phyloP scores from a whole-genome alignment of 352 stramenopile genomes.

The Phytophthora colocasiae region DNA sequence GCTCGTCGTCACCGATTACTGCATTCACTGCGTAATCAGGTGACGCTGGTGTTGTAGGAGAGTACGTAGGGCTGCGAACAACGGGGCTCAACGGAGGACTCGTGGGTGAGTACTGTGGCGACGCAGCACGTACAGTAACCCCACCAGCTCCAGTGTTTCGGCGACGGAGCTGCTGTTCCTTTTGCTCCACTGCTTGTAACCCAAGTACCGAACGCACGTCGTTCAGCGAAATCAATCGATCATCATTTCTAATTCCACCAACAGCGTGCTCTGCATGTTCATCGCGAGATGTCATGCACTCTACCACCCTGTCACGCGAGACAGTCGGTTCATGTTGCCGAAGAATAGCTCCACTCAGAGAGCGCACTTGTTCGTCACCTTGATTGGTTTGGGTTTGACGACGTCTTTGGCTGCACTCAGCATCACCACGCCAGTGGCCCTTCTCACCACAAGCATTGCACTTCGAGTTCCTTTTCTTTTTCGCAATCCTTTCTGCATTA shows the following conservation, averaged over 20 bases:
- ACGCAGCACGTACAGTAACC: background rate
- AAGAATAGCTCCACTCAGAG: background rate
- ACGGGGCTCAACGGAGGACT: background rate
- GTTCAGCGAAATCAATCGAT: background rate
- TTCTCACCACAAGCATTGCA: slow-evolving; percentile 6
- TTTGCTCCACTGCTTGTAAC: background rate
- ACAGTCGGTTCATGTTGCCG: background rate
- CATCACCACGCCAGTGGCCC: slow-evolving; percentile 1
- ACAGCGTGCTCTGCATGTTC: background rate
- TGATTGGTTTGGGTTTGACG: background rate
- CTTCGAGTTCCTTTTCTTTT: slow-evolving; percentile 5
- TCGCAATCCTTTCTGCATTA: background rate
- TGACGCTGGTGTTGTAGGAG: background rate
- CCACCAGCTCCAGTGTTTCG: background rate
- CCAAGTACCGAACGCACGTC: background rate
- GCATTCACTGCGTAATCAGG: background rate
- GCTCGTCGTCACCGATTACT: background rate
- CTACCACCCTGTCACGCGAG: background rate
- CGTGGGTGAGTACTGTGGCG: background rate
- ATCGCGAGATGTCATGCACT: too few species aligned
- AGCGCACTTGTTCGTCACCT: background rate
- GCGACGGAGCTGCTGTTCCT: background rate
- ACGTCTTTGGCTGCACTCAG: background rate
- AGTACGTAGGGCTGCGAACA: background rate
- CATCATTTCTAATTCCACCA: background rate